These are phyloP conservation scores for Globisporangium takayamanum DNA, from an alignment of 352 stramenopile species.

Conservation along the genomic window DNA sequence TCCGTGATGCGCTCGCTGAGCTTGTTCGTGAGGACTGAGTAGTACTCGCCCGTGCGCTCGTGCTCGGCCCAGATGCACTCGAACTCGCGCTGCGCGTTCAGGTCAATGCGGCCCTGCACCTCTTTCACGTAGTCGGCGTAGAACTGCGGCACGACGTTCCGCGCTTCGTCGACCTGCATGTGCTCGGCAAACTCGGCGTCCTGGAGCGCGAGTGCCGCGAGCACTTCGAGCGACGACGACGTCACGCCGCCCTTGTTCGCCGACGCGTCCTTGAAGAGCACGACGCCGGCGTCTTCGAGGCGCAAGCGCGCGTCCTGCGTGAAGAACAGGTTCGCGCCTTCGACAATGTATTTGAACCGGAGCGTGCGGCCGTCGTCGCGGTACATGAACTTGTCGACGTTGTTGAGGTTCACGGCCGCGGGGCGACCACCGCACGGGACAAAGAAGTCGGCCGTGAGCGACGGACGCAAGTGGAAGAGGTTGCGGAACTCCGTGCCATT, in stretches of 20 bases:
- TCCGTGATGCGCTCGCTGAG: slow-evolving; percentile 78
- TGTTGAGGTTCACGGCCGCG: slow-evolving; percentile 94
- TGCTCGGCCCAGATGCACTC: slow-evolving; percentile 83
- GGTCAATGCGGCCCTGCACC: slow-evolving; percentile 71
- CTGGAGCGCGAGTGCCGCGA: slow-evolving; percentile 63
- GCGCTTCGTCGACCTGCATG: slow-evolving; percentile 70
- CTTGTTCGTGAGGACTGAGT: slow-evolving; percentile 67
- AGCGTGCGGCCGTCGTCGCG: slow-evolving; percentile 66
- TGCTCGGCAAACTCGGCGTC: slow-evolving; percentile 76
- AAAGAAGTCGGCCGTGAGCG: slow-evolving; percentile 94
- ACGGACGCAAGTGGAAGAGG: slow-evolving; percentile 93
- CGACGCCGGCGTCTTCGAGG: slow-evolving; percentile 93
- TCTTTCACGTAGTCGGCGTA: slow-evolving; percentile 77
- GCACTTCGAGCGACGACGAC: slow-evolving; percentile 71
- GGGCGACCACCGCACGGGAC: slow-evolving; percentile 94
- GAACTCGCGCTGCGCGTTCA: slow-evolving; percentile 75
- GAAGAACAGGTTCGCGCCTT: slow-evolving; percentile 97
- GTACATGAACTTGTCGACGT: slow-evolving; percentile 90
- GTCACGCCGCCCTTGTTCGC: slow-evolving; percentile 85
- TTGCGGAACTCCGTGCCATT: slow-evolving; percentile 95
- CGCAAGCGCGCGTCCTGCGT: slow-evolving; percentile 91
- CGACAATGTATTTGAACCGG: slow-evolving; percentile 93
- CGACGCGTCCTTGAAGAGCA: slow-evolving; percentile 97
- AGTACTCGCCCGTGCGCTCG: slow-evolving; percentile 59
- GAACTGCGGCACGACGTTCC: slow-evolving; percentile 50